A percentile compares a stretch with the other conserved stretches of the same genome.
These are phyloP conservation scores for Fragilaria radians DNA, from an alignment of 108 stramenopile genomes.

Conservation along the genomic window DNA sequence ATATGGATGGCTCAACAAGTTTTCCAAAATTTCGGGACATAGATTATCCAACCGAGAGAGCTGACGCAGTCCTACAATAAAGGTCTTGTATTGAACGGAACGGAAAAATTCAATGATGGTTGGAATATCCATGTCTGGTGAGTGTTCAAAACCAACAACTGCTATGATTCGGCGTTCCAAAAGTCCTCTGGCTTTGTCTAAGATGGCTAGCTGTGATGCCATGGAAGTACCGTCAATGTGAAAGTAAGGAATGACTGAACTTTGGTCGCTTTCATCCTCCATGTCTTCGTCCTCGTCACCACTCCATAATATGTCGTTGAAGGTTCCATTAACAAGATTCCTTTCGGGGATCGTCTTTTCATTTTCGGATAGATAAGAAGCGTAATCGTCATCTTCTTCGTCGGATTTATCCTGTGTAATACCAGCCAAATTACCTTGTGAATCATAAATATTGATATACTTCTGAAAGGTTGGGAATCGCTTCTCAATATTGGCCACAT, in stretches of 20 bases:
- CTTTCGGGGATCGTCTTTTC: background rate
- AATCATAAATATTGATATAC: constrained; percentile 37
- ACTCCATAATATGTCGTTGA: background rate
- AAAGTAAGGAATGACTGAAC: constrained; percentile 41
- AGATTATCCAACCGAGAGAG: constrained; percentile 42
- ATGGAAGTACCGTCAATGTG: constrained; percentile 41
- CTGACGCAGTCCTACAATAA: constrained; percentile 40
- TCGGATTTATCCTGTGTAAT: constrained; percentile 22
- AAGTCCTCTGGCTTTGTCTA: constrained; percentile 27
- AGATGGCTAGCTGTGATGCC: constrained; percentile 27
- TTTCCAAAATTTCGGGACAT: constrained; percentile 42
- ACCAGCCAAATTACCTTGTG: constrained; percentile 41
- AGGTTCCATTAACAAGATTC: background rate
- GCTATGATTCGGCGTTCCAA: constrained; percentile 29
- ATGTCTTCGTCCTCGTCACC: constrained; percentile 30
- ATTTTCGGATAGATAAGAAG: background rate
- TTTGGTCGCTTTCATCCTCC: too few species aligned
- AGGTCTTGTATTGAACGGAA: constrained; percentile 42
- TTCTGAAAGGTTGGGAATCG: constrained; percentile 31
- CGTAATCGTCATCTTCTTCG: constrained; percentile 29
- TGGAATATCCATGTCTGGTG: constrained; percentile 34
- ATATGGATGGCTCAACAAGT: constrained; percentile 37
- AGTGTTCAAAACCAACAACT: constrained; percentile 42
- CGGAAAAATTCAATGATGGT: constrained; percentile 37
- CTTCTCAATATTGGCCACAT: constrained; percentile 29